phyloP scores from a whole-genome alignment of 2,329 filamentous ascomycete species.

The Conoideocrella luteorostrata region DNA sequence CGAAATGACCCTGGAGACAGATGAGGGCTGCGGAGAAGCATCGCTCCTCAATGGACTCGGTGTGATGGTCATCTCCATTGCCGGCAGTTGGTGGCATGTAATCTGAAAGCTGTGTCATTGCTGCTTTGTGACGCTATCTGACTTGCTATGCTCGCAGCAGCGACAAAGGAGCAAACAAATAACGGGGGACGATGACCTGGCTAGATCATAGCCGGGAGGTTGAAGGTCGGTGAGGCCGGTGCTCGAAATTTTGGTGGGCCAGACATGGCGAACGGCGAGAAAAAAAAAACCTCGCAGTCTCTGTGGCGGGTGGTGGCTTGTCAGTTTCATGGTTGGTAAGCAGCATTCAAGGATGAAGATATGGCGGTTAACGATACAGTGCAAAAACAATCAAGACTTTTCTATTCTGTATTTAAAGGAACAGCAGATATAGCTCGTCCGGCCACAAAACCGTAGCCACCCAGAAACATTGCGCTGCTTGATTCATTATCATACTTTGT shows the following conservation, averaged over 20 bases:
- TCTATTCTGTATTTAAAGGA: no score
- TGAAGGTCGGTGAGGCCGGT: conserved; percentile 1
- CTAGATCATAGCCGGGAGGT: neutral
- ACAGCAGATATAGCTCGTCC: no score
- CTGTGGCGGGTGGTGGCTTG: neutral
- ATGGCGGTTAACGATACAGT: no score
- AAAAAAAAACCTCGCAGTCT: conserved; percentile 6
- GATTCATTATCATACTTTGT: no score
- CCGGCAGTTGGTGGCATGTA: conserved; percentile 13
- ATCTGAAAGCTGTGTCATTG: conserved; percentile 22
- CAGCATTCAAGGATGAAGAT: no score
- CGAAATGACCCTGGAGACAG: conserved; percentile 56
- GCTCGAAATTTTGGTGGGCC: conserved; percentile 7
- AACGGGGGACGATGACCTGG: neutral
- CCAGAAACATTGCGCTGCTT: no score
- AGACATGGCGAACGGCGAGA: conserved; percentile 2
- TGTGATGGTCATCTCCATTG: conserved; percentile 14
- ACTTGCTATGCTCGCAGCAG: neutral
- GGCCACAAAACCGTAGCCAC: no score
- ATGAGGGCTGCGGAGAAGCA: conserved; percentile 55
- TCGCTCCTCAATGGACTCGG: conserved; percentile 56
- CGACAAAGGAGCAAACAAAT: neutral
- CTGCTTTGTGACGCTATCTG: neutral
- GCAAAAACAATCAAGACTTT: no score
- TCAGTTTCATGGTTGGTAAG: neutral